Percentiles rank a stretch among this genome's conserved stretches.
phyloP scores from a whole-genome alignment of 495 filamentous ascomycete species.

The Neurospora terricola region DNA sequence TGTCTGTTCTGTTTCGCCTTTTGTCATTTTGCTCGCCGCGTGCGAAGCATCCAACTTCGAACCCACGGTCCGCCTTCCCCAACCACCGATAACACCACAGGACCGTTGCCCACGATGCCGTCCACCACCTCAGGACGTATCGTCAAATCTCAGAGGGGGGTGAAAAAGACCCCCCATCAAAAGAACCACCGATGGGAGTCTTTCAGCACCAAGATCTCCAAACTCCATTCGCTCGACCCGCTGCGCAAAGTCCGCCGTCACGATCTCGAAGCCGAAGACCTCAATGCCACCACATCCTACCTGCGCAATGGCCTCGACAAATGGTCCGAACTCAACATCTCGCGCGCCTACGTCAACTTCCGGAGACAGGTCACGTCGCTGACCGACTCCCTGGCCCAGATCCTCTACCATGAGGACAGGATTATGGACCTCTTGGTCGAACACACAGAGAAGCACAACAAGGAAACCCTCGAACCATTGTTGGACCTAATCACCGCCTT shows the following conservation, averaged over 20 bases:
- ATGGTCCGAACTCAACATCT: slow-evolving; percentile 87
- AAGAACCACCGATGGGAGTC: slow-evolving; percentile 83
- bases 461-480: slow-evolving; percentile 71
- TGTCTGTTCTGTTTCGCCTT: neutral
- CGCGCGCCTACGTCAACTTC: slow-evolving; percentile 67
- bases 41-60: slow-evolving; percentile 1
- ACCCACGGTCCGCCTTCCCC: neutral
- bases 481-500: slow-evolving; percentile 78
- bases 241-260: slow-evolving; percentile 74
- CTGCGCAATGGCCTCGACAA: slow-evolving; percentile 71
- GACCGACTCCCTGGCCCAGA: slow-evolving; percentile 82
- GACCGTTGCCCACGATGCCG: slow-evolving; percentile 27
- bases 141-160: slow-evolving; percentile 53
- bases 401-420: slow-evolving; percentile 75
- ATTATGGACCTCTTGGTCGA: slow-evolving; percentile 70
- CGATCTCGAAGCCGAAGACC: slow-evolving; percentile 68
- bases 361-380: slow-evolving; percentile 59
- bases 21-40: neutral
- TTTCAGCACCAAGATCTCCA: slow-evolving; percentile 87
- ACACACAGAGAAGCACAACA: slow-evolving; percentile 68
- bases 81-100: neutral
- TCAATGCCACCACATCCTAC: slow-evolving; percentile 62
- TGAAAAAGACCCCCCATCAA: slow-evolving; percentile 59
- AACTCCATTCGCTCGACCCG: slow-evolving; percentile 78
- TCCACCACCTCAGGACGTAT: slow-evolving; percentile 55